phyloP scores from a whole-genome alignment of 2,329 filamentous ascomycete species.

The Pseudomassariella vexata region DNA sequence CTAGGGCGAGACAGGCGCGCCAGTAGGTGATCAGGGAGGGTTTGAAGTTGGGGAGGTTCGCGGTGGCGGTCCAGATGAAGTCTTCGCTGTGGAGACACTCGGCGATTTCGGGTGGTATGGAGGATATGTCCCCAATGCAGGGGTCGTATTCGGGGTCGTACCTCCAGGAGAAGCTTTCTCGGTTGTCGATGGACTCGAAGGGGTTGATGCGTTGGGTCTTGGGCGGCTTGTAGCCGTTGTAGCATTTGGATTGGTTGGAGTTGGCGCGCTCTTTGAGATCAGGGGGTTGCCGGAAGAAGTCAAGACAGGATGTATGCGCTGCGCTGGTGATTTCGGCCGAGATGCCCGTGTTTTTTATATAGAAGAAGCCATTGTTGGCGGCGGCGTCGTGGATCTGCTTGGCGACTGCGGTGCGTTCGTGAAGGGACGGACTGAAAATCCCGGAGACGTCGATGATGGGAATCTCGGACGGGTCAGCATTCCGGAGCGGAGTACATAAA shows the following conservation, averaged over 20 bases:
- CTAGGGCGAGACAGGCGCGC: conserved; percentile 26
- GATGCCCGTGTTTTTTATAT: conserved; percentile 26
- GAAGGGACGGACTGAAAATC: conserved; percentile 27
- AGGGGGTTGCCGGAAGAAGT: conserved; percentile 18
- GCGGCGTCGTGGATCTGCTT: conserved; percentile 32
- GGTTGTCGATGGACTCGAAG: conserved; percentile 21
- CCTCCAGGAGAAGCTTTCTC: conserved; percentile 28
- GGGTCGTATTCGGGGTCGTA: conserved; percentile 24
- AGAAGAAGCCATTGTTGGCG: conserved; percentile 38
- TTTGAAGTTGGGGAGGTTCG: conserved; percentile 27
- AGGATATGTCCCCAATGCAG: conserved; percentile 21
- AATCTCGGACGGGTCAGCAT: conserved; percentile 22
- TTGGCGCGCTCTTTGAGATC: conserved; percentile 19
- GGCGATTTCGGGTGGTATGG: conserved; percentile 6
- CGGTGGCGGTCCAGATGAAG: conserved; percentile 18
- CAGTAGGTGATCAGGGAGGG: conserved; percentile 28
- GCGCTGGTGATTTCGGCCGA: conserved; percentile 22
- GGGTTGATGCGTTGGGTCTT: conserved; percentile 18
- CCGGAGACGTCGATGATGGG: conserved; percentile 37
- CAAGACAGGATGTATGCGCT: conserved; percentile 16
- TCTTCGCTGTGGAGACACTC: conserved; percentile 10
- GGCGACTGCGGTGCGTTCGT: conserved; percentile 31
- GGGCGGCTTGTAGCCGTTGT: conserved; percentile 32
- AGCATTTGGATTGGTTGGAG: conserved; percentile 29
- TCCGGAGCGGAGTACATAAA: conserved; percentile 15